Conservation (phyloP, 176 grass and related monocot species). For the Ampelocalamus luodianensis region DNA sequence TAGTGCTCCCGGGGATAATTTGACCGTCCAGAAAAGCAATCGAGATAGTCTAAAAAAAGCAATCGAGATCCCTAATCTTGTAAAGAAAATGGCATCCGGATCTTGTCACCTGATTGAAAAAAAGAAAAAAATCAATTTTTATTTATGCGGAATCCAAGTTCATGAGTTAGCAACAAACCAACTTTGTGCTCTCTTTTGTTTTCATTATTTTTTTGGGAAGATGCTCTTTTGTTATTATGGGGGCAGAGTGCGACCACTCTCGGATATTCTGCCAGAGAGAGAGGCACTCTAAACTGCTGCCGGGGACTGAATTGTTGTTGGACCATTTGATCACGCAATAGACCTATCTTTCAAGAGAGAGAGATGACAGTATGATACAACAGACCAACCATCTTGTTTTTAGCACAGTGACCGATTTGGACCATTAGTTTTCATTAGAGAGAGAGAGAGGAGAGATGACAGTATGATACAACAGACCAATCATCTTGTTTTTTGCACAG, state of each 20-base stretch:
- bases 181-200: neutral
- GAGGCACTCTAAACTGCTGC: neutral
- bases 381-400: too few species aligned
- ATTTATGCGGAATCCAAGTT: neutral
- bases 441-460: too few species aligned
- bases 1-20: constrained; percentile 47
- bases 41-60: neutral
- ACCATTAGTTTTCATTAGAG: too few species aligned
- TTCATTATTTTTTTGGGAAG: neutral
- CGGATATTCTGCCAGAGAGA: neutral
- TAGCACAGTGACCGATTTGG: too few species aligned
- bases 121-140: neutral
- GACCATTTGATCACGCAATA: neutral
- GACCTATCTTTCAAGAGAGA: too few species aligned
- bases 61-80: neutral
- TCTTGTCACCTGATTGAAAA: neutral
- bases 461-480: too few species aligned
- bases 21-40: constrained; percentile 18
- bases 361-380: too few species aligned
- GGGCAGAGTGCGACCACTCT: neutral
- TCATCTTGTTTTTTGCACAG: too few species aligned
- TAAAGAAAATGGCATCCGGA: neutral
- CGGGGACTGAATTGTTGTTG: neutral
- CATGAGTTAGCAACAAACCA: neutral
- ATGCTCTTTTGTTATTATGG: neutral